Evolutionary conservation across 257 asterid species (phyloP).

Genomic region (Pogostemon cablin): DNA sequence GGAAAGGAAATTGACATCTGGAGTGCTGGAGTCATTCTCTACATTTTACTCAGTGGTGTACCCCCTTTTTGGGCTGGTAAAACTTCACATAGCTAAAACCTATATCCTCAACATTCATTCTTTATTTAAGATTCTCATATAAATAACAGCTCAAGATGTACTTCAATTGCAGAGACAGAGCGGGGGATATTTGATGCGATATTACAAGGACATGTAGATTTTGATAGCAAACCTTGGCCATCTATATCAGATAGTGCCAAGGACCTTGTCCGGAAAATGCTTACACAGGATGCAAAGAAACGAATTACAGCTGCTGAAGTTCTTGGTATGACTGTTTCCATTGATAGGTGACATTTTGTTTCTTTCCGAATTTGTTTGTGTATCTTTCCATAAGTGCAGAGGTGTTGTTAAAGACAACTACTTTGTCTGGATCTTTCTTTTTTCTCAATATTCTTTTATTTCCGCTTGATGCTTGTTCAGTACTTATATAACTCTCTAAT

Average conservation of each 20-base stretch:
- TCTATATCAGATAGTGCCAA: constrained; percentile 71
- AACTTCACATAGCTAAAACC: constrained; percentile 4
- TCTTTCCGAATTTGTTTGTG: not conserved
- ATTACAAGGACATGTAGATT: constrained; percentile 63
- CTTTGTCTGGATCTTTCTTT: not conserved
- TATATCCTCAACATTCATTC: not conserved
- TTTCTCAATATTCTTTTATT: not conserved
- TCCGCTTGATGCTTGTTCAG: not conserved
- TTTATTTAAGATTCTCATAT: constrained; percentile 8
- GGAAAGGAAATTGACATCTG: constrained; percentile 83
- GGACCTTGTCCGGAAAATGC: constrained; percentile 79
- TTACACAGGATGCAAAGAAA: constrained; percentile 57
- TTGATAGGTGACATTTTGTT: not conserved
- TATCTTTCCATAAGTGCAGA: not conserved
- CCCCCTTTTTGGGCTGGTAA: constrained; percentile 92
- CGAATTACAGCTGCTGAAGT: constrained; percentile 82
- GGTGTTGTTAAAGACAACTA: not conserved
- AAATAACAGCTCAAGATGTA: constrained; percentile 6
- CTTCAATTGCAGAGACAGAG: constrained; percentile 58
- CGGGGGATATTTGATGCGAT: constrained; percentile 73
- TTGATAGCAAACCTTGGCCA: constrained; percentile 74
- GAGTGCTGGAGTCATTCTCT: constrained; percentile 91
- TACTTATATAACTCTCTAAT: not conserved
- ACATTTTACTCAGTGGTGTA: constrained; percentile 81
- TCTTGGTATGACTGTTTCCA: constrained; percentile 54